Percentiles rank a stretch among this genome's conserved stretches.
Evolutionary conservation across 179 eudicot genomes (phyloP).

Genomic region (Silene vulgaris): DNA sequence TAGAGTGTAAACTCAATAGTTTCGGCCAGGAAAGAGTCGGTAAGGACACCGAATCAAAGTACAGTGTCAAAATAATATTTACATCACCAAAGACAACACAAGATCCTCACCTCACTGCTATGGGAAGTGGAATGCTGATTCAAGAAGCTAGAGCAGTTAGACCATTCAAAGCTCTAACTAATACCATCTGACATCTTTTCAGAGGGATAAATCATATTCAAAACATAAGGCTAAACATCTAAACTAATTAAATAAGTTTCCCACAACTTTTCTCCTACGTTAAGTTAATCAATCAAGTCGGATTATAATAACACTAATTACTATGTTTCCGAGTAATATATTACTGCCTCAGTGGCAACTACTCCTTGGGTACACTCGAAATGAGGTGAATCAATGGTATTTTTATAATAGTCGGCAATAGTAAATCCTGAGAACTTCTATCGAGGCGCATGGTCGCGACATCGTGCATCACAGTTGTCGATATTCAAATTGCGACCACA

Average conservation of each 20-base stretch:
- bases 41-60: too few relatives aligned
- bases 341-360: not conserved
- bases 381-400: not conserved
- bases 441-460: constrained; percentile 12
- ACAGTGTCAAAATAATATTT: too few relatives aligned
- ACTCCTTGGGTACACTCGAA: not conserved
- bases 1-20: too few relatives aligned
- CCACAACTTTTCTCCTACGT: constrained; percentile 14
- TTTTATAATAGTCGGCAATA: not conserved
- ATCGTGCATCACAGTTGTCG: constrained; percentile 16
- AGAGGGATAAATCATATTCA: not conserved
- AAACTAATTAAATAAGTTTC: not conserved
- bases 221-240: not conserved
- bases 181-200: constrained; percentile 8
- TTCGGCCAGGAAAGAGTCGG: too few relatives aligned
- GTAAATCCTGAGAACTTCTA: constrained; percentile 4
- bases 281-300: not conserved
- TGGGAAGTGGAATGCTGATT: constrained; percentile 4
- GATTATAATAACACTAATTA: not conserved
- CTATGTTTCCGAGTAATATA: not conserved
- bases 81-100: too few relatives aligned
- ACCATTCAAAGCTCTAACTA: constrained; percentile 15
- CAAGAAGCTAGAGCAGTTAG: not conserved
- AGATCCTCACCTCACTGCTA: not conserved
- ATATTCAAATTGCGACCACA: not conserved